Conservation (phyloP, 2,329 filamentous ascomycete genomes). For the Curvularia spicifera region DNA sequence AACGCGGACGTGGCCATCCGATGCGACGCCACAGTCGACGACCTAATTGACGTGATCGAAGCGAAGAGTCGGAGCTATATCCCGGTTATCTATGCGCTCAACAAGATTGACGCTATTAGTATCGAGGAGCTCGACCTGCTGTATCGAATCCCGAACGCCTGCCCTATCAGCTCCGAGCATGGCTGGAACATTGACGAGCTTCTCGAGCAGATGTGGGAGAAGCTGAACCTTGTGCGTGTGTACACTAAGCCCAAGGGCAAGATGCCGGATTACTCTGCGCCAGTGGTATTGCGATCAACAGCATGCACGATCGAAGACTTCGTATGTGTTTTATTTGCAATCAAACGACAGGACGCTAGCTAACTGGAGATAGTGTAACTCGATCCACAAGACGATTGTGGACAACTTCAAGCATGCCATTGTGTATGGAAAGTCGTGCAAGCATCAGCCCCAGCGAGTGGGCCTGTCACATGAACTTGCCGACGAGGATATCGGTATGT, state of each 20-base stretch:
- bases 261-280: slow-evolving; percentile 87
- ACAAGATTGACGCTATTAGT: slow-evolving; percentile 98
- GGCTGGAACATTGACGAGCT: slow-evolving; percentile 98
- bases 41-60: slow-evolving; percentile 94
- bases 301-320: slow-evolving; percentile 96
- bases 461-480: slow-evolving; percentile 88
- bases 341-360: slow-evolving; percentile 46
- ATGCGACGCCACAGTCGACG: slow-evolving; percentile 96
- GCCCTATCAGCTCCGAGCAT: slow-evolving; percentile 91
- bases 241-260: slow-evolving; percentile 99
- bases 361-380: slow-evolving; percentile 75
- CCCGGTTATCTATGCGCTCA: slow-evolving; percentile 97
- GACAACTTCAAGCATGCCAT: slow-evolving; percentile 96
- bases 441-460: slow-evolving; percentile 97
- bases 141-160: slow-evolving; percentile 95
- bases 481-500: slow-evolving; percentile 94
- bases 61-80: slow-evolving; percentile 96
- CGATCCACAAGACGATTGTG: slow-evolving; percentile 93
- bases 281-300: slow-evolving; percentile 83
- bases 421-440: slow-evolving; percentile 96
- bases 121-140: slow-evolving; percentile 97
- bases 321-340: slow-evolving; percentile 64
- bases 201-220: slow-evolving; percentile 98
- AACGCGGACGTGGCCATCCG: slow-evolving; percentile 97
- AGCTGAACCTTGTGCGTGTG: slow-evolving; percentile 85